Conservation (phyloP, 108 stramenopile genomes). For the Tribonema minus region DNA sequence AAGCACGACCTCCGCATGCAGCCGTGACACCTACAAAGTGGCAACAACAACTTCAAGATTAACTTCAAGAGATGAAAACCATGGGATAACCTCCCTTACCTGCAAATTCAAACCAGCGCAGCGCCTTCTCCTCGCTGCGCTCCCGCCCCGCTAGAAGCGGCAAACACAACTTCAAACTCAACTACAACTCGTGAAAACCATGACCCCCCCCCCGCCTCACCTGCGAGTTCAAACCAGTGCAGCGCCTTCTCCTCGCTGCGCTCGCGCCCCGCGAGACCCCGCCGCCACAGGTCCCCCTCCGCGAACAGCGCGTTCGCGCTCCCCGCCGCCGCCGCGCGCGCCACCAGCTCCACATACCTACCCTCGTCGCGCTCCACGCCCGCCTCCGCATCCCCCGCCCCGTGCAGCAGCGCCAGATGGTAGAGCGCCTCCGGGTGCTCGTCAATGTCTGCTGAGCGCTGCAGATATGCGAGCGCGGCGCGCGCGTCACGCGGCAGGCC, state of each 20-base stretch:
- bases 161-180: not conserved
- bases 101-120: too few species aligned
- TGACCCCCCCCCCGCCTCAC: too few species aligned
- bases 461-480: too few species aligned
- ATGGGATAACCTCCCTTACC: too few species aligned
- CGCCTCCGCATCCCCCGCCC: constrained; percentile 5
- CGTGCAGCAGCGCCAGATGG: constrained; percentile 7
- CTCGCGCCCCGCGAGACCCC: constrained; percentile 2
- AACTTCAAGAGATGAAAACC: not conserved
- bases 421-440: constrained; percentile 4
- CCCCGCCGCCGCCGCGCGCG: constrained; percentile 12
- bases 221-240: too few species aligned
- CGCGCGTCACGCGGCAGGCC: not conserved
- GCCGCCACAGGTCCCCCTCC: not conserved
- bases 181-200: not conserved
- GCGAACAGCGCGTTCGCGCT: constrained; percentile 18
- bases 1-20: too few species aligned
- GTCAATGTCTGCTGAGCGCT: too few species aligned
- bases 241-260: not conserved
- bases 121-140: not conserved
- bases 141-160: too few species aligned
- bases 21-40: too few species aligned
- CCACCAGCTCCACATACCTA: constrained; percentile 2
- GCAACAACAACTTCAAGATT: not conserved
- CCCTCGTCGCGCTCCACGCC: not conserved